phyloP scores from a whole-genome alignment of 2,329 filamentous ascomycete species.

The Monilinia polystroma region DNA sequence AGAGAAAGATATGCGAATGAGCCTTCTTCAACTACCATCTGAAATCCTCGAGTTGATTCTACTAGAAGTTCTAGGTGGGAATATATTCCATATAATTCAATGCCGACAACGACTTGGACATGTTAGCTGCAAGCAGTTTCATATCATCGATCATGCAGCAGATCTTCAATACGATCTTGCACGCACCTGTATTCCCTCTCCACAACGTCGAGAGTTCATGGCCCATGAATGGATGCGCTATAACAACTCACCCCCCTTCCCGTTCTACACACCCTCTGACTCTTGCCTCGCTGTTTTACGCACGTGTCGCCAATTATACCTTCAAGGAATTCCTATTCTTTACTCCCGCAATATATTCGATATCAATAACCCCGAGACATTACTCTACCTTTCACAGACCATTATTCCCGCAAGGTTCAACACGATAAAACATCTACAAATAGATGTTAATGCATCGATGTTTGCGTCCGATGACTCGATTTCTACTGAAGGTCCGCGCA shows the following conservation, averaged over 20 bases:
- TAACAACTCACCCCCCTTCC: background rate
- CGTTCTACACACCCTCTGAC: slow-evolving; percentile 9
- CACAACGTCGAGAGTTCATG: background rate
- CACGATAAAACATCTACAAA: slow-evolving; percentile 9
- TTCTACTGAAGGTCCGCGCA: background rate
- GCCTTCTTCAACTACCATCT: background rate
- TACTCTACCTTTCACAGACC: slow-evolving; percentile 11
- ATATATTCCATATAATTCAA: slow-evolving; percentile 6
- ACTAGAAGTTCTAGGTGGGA: slow-evolving; percentile 8
- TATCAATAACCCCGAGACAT: slow-evolving; percentile 7
- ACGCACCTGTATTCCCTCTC: background rate
- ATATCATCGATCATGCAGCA: background rate
- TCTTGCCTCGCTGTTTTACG: slow-evolving; percentile 6
- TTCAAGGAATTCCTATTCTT: slow-evolving; percentile 6
- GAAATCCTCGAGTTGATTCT: background rate
- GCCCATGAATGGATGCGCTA: background rate
- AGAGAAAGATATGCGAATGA: background rate
- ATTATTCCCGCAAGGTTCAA: background rate
- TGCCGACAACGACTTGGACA: slow-evolving; percentile 5
- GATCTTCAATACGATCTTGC: background rate
- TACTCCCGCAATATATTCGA: slow-evolving; percentile 14
- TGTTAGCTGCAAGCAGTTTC: slow-evolving; percentile 3
- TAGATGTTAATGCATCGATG: slow-evolving; percentile 1
- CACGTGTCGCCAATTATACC: slow-evolving; percentile 14
- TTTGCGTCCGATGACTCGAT: background rate